phyloP scores from a whole-genome alignment of 305 asterid genomes.

The Fraxinus baroniana region DNA sequence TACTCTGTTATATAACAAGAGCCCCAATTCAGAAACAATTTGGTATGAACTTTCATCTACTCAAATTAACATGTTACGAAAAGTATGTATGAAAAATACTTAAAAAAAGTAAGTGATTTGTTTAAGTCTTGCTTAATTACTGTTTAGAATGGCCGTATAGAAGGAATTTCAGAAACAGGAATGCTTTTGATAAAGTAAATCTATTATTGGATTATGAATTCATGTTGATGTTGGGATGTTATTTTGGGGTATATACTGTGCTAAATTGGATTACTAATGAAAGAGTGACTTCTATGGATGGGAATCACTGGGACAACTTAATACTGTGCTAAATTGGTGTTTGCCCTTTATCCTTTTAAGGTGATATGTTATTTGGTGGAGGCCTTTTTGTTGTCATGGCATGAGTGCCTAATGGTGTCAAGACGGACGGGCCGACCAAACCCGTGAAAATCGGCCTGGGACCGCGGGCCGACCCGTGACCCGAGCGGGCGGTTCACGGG shows the following conservation, averaged over 20 bases:
- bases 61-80: neutral
- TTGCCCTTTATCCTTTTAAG: neutral
- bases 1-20: neutral
- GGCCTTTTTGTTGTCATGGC: neutral
- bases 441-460: too few species aligned
- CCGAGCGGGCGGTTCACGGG: too few species aligned
- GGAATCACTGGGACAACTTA: neutral
- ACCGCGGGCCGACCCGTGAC: too few species aligned
- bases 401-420: neutral
- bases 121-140: neutral
- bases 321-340: neutral
- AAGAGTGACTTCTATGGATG: neutral
- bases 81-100: neutral
- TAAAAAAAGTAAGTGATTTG: neutral
- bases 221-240: neutral
- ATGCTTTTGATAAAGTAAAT: neutral
- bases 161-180: neutral
- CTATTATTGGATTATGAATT: neutral
- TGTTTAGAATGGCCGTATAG: neutral
- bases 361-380: neutral
- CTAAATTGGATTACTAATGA: neutral
- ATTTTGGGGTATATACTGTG: neutral
- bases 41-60: neutral
- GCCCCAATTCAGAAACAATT: neutral
- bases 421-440: too few species aligned